A percentile compares a stretch with the other conserved stretches of the same genome.
These are phyloP conservation scores for sunflower (Helianthus annuus) DNA, from an alignment of 129 eudicot species.

Conservation along the genomic window DNA sequence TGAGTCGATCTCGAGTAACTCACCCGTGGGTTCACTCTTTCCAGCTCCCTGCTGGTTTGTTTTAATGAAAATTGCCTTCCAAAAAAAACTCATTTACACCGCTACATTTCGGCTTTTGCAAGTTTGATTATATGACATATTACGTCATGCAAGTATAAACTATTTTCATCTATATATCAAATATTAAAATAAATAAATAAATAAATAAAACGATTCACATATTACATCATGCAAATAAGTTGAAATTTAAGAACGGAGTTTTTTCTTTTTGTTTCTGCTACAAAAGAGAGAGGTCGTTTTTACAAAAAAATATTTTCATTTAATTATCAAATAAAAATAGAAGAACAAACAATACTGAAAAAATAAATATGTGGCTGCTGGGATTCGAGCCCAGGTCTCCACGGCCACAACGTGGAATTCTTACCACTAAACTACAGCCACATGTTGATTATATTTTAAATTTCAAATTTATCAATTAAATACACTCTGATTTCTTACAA, in stretches of 20 bases:
- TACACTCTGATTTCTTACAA: no score
- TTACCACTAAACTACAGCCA: conserved; percentile 99
- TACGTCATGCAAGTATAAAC: no score
- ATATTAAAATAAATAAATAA: not conserved
- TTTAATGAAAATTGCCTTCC: no score
- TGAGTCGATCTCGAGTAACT: no score
- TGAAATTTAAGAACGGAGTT: no score
- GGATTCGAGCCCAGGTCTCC: conserved; percentile 99
- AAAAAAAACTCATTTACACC: no score
- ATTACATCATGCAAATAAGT: no score
- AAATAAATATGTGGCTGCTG: conserved; percentile 83
- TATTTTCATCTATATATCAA: not conserved
- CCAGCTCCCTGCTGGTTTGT: no score
- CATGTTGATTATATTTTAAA: conserved; percentile 6
- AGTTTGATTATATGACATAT: no score
- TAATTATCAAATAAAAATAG: not conserved
- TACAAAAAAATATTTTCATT: not conserved
- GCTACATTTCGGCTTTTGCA: no score
- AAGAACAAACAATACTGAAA: not conserved
- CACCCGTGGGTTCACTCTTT: no score
- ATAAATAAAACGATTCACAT: not conserved
- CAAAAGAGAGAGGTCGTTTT: not conserved
- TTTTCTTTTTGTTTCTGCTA: not conserved
- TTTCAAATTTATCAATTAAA: not conserved
- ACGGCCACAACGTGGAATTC: conserved; percentile 99